These are phyloP conservation scores for Talaromyces sp. DNA, from an alignment of 2,329 filamentous ascomycete species.

Conservation along the genomic window DNA sequence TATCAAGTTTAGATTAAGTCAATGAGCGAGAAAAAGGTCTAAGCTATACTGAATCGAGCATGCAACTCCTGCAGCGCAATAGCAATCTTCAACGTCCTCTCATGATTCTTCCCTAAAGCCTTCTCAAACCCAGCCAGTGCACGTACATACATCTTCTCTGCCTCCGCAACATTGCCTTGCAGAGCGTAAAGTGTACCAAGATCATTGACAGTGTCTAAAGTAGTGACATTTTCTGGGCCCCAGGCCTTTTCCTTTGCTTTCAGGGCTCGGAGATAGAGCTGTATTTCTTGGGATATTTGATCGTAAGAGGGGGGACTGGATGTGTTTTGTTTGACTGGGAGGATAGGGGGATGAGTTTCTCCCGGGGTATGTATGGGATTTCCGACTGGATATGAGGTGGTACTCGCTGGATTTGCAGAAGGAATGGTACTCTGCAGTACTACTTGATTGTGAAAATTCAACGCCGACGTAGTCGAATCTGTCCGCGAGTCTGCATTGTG, in stretches of 20 bases:
- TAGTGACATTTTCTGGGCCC: slow-evolving; percentile 17
- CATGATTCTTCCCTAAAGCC: not conserved
- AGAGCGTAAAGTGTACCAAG: slow-evolving; percentile 32
- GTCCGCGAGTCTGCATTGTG: not conserved
- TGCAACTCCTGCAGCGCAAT: not conserved
- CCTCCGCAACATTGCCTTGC: slow-evolving; percentile 12
- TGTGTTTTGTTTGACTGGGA: not conserved
- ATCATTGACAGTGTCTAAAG: slow-evolving; percentile 28
- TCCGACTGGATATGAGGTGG: not conserved
- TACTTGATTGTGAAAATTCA: not conserved
- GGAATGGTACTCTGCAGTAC: not conserved
- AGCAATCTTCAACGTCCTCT: not conserved
- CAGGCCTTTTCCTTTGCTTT: slow-evolving; percentile 8
- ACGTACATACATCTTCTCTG: not conserved
- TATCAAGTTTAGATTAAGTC: no score
- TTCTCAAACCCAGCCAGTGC: not conserved
- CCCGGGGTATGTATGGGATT: not conserved
- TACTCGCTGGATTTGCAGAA: not conserved
- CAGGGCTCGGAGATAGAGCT: slow-evolving; percentile 1
- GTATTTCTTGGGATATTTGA: not conserved
- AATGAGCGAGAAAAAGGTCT: not conserved
- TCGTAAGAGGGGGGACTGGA: not conserved
- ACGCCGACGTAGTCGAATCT: not conserved
- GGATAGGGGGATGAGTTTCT: not conserved
- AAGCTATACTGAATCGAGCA: not conserved